Conservation (phyloP, 371 early-diverging fungal species). For the Nematocida sp. region DNA sequence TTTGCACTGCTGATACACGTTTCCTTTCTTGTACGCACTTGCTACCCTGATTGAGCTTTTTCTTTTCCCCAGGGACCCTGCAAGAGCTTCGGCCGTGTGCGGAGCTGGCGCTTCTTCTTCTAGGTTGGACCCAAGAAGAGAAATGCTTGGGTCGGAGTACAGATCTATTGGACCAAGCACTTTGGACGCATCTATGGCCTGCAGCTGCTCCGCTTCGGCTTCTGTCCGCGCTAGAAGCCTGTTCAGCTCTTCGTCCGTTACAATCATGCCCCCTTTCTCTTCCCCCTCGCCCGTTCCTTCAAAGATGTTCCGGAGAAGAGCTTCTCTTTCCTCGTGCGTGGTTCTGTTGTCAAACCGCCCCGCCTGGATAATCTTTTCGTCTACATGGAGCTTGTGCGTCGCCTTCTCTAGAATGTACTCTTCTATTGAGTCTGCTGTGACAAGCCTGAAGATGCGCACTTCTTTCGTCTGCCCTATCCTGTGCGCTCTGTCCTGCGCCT, state of each 20-base stretch:
- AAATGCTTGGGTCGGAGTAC: conserved; percentile 28
- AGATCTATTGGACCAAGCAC: conserved; percentile 6
- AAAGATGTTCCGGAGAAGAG: conserved; percentile 40
- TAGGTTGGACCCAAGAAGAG: conserved; percentile 5
- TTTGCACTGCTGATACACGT: background rate
- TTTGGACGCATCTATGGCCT: conserved; percentile 17
- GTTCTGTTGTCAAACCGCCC: conserved; percentile 50
- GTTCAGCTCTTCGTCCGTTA: conserved; percentile 32
- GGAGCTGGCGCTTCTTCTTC: background rate
- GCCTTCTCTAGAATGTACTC: conserved; percentile 59
- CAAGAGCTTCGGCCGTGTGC: background rate
- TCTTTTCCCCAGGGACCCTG: conserved; percentile 5
- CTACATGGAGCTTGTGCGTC: conserved; percentile 38
- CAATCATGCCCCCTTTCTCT: background rate
- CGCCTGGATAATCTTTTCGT: conserved; percentile 47
- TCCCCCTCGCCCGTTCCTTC: conserved; percentile 24
- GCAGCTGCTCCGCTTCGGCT: conserved; percentile 19
- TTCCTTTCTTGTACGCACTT: background rate
- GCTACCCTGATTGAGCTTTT: conserved; percentile 8
- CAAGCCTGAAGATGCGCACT: conserved; percentile 64
- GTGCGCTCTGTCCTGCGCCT: conserved; percentile 78
- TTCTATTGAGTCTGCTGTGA: conserved; percentile 88
- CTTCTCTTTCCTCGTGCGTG: conserved; percentile 49
- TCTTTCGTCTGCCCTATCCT: conserved; percentile 74
- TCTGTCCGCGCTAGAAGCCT: conserved; percentile 35